A percentile compares a stretch with the other conserved stretches of the same genome.
phyloP scores from a whole-genome alignment of 169 alveolate genomes.

The Miamiensis avidus region DNA sequence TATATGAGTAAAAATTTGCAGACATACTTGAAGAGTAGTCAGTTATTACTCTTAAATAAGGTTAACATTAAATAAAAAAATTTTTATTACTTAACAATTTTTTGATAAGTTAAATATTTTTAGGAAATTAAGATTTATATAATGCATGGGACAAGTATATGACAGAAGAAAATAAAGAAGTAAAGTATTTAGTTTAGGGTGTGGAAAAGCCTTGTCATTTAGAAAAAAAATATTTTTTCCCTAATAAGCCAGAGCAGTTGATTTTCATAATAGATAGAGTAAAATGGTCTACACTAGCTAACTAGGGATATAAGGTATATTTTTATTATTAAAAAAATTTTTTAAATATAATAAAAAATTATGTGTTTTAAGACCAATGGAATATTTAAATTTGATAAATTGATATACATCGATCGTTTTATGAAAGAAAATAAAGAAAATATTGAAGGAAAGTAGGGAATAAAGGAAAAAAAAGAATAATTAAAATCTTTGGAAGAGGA shows the following conservation, averaged over 20 bases:
- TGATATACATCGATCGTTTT: neutral
- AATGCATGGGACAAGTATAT: neutral
- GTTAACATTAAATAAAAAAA: neutral
- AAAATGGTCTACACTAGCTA: neutral
- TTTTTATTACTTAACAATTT: too few relatives aligned
- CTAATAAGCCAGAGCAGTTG: neutral
- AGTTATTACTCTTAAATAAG: neutral
- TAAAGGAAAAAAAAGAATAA: neutral
- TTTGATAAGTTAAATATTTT: too few relatives aligned
- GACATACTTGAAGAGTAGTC: neutral
- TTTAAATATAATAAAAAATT: too few relatives aligned
- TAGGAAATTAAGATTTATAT: neutral
- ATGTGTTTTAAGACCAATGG: neutral
- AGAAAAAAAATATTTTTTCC: neutral
- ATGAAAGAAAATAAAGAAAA: neutral
- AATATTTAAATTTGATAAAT: neutral
- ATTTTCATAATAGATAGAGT: neutral
- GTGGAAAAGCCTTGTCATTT: neutral
- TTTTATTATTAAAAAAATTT: too few relatives aligned
- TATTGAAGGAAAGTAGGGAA: neutral
- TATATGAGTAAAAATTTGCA: neutral
- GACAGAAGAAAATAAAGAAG: neutral
- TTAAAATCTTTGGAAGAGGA: neutral
- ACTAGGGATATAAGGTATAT: neutral
- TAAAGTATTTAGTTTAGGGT: neutral